Percentiles rank a stretch among this genome's conserved stretches.
Evolutionary conservation across 371 early-diverging fungal species (phyloP).

Genomic region (Mucor mucedo): DNA sequence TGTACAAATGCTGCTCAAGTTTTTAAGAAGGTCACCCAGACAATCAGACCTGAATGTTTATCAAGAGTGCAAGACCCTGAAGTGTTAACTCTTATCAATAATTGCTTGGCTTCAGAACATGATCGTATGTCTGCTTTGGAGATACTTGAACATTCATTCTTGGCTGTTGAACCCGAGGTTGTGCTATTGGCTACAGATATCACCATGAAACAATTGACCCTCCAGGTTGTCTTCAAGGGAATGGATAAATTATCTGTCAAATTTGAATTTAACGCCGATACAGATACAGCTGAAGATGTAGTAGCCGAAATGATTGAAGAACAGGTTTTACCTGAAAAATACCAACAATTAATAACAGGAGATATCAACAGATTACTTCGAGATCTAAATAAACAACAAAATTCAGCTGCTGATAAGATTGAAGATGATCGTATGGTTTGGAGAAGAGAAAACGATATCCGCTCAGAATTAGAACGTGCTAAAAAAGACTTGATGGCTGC

Average conservation of each 20-base stretch:
- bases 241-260: constrained; percentile 85
- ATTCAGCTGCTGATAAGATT: constrained; percentile 34
- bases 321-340: constrained; percentile 75
- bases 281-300: constrained; percentile 92
- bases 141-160: constrained; percentile 84
- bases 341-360: constrained; percentile 80
- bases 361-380: constrained; percentile 87
- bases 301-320: constrained; percentile 94
- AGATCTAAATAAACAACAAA: constrained; percentile 65
- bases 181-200: constrained; percentile 67
- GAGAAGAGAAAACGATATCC: constrained; percentile 54
- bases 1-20: constrained; percentile 89
- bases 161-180: constrained; percentile 76
- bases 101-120: constrained; percentile 71
- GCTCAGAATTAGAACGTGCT: constrained; percentile 47
- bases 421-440: constrained; percentile 54
- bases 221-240: constrained; percentile 87
- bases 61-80: constrained; percentile 72
- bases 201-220: constrained; percentile 70
- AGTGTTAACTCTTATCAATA: constrained; percentile 74
- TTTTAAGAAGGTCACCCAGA: constrained; percentile 79
- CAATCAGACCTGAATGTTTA: constrained; percentile 69
- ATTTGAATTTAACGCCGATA: constrained; percentile 88
- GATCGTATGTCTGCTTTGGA: constrained; percentile 77
- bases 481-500: constrained; percentile 32